Evolutionary conservation across 371 early-diverging fungal genomes (phyloP), one percentile per base, ranked within the genome.

Genomic region (Mortierella sp.): DNA sequence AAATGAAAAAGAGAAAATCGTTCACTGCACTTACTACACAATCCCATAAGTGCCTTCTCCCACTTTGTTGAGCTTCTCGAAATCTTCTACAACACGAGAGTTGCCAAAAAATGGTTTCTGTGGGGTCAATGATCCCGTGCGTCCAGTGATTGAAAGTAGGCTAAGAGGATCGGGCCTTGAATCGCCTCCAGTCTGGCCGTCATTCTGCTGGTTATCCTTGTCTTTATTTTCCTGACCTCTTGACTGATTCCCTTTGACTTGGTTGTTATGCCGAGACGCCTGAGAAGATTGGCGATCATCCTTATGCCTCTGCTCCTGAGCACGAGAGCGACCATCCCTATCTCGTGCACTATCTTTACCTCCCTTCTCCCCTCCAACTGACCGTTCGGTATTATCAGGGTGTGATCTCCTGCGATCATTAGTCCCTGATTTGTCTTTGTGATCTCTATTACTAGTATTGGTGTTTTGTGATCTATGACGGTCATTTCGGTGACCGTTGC

Each of bases 31-130:
- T 81, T 88, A 90, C 91, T 92, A 96, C 8, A 97, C 97, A 24
- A 96, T 91, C n/a, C 97, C 97, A 79, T 94, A 95, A 21, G 95
- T 95, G 66, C 95, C 95, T 76, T 94, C 92, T 55, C 94, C 94
- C 4, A 94, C 87, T 65, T 91, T 86, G 76, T 89, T 89, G n/a
- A 92, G 68, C 70, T 91, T 91, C 64, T 92, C 86, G 73, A 90
- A 94, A 45, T 90, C 89, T 22, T 92, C 91, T 0, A 92, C 91
- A 58, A 89, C 85, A 36, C 90, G 84, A 63, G 92, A 92, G 41
- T 84, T 80, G 6, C 93, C 93, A 64, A 83, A 69, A 58, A 87
- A 88, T 7, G 82, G 53, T 65, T 84, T 72, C 28, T 76, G 48
- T 22, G 62, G 72, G 52, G 72, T 72, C 53, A 81, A 58, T 43